These are phyloP conservation scores for Lantana camara DNA, from an alignment of 257 asterid genomes.

Conservation along the genomic window DNA sequence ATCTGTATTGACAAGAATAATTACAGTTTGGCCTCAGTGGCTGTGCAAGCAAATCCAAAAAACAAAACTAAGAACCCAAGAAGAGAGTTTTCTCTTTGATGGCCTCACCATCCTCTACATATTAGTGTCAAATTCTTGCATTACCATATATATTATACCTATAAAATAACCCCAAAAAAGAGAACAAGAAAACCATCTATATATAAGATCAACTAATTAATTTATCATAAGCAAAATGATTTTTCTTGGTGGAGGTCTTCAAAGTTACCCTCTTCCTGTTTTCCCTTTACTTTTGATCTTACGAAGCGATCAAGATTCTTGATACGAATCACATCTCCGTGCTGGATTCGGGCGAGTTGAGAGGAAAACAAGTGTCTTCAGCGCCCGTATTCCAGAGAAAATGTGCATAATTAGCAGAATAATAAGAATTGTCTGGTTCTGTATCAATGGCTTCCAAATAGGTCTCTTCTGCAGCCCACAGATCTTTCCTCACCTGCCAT, in stretches of 20 bases:
- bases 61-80: slow-evolving; percentile 11
- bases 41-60: slow-evolving; percentile 30
- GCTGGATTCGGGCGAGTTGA: slow-evolving; percentile 44
- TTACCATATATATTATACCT: neutral
- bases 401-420: slow-evolving; percentile 86
- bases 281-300: neutral
- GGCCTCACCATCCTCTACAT: slow-evolving; percentile 10
- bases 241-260: neutral
- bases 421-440: slow-evolving; percentile 72
- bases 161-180: neutral
- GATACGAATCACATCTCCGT: slow-evolving; percentile 25
- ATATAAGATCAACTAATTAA: slow-evolving; percentile 8
- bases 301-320: neutral
- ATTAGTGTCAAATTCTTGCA: neutral
- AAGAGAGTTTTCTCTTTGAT: slow-evolving; percentile 29
- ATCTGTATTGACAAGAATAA: slow-evolving; percentile 50
- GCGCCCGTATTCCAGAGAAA: slow-evolving; percentile 96
- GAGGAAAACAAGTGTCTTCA: slow-evolving; percentile 95
- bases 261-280: slow-evolving; percentile 7
- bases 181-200: neutral
- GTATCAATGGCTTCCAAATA: slow-evolving; percentile 72
- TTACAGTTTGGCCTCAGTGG: slow-evolving; percentile 54
- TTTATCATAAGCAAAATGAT: slow-evolving; percentile 18
- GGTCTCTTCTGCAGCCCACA: slow-evolving; percentile 88
- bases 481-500: slow-evolving; percentile 81